Base-by-base conservation (phyloP, 331 rosid genomes). In the Telfairia occidentalis region DNA sequence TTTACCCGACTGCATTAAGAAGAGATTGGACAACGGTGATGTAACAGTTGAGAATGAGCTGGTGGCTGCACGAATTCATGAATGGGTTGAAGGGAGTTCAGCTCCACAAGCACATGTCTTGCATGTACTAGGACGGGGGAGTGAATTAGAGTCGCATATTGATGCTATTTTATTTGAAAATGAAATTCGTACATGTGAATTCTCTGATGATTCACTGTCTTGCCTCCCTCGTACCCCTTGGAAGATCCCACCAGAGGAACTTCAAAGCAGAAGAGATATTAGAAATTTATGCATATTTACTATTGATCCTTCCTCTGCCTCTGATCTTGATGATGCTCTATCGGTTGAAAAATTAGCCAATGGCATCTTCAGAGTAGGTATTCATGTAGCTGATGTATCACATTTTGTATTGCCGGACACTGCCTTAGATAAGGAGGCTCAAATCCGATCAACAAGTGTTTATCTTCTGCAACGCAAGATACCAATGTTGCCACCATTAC, bases 291-390 rank as follows among this genome's bases (percentile, higher is more conserved):
- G 97, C 73, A 65, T 85, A 78, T 93, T 93, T 81, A 85, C 97
- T 50, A 86, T 93, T 57, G 98, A 93, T 82, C 98, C 97, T 83
- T 84, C 90, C 21, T 75, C 90, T 74, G 92, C 92, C 52, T 86
- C 87, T 35, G 97, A 90, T 78, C 85, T 93, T 78, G 98, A 93
- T 74, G 98, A 93, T 84, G 98, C 98, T 58, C 82, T 93, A 46
- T 90, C 96, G 19, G 74, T 90, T 84, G 86, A 88, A 83, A 89
- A 81, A 69, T 82, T 93, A 73, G 76, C 90, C 63, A 85, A 87
- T 77, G 90, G 88, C 53, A 84, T 81, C 71, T 91, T 71, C 73
- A 86, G 98, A 81, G 96, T 92, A 76, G 98, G 98, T 57, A 50
- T 95, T 77, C 97, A 95, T 87, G 85, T 91, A 83, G 86, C 96